phyloP scores from a whole-genome alignment of 2,329 filamentous ascomycete species.

The Proliferodiscus dingleyae region DNA sequence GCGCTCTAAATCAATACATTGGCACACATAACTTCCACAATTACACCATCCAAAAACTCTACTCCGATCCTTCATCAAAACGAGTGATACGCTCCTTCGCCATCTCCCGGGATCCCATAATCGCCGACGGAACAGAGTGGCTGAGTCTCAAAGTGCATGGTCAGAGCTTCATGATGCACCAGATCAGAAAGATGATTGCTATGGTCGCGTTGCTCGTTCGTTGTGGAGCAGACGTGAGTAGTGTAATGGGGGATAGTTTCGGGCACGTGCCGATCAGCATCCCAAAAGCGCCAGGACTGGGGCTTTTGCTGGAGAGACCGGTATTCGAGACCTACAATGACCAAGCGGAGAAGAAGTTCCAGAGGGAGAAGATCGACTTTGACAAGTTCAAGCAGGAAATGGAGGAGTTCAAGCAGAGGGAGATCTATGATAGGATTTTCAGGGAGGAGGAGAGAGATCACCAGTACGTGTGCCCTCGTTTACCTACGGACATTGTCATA shows the following conservation, averaged over 20 bases:
- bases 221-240: slow-evolving; percentile 67
- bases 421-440: slow-evolving; percentile 92
- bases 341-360: slow-evolving; percentile 58
- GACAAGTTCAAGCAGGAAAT: slow-evolving; percentile 72
- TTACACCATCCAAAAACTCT: slow-evolving; percentile 88
- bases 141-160: slow-evolving; percentile 93
- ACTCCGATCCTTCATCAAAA: slow-evolving; percentile 76
- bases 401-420: slow-evolving; percentile 80
- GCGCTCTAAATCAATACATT: slow-evolving; percentile 67
- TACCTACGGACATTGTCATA: background rate
- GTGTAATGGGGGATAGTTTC: slow-evolving; percentile 71
- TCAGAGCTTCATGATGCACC: slow-evolving; percentile 99
- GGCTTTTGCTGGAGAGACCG: slow-evolving; percentile 81
- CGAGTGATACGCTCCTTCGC: slow-evolving; percentile 90
- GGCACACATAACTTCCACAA: slow-evolving; percentile 95
- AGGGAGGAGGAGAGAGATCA: slow-evolving; percentile 82
- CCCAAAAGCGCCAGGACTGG: slow-evolving; percentile 87
- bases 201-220: slow-evolving; percentile 83
- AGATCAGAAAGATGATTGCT: slow-evolving; percentile 98
- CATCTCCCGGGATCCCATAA: slow-evolving; percentile 68
- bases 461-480: slow-evolving; percentile 53
- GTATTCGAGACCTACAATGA: slow-evolving; percentile 89
- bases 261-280: slow-evolving; percentile 71
- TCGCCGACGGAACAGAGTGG: slow-evolving; percentile 92
- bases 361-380: slow-evolving; percentile 71